Evolutionary conservation across 2,329 filamentous ascomycete species (phyloP).

Genomic region (Ophiostoma quercus): DNA sequence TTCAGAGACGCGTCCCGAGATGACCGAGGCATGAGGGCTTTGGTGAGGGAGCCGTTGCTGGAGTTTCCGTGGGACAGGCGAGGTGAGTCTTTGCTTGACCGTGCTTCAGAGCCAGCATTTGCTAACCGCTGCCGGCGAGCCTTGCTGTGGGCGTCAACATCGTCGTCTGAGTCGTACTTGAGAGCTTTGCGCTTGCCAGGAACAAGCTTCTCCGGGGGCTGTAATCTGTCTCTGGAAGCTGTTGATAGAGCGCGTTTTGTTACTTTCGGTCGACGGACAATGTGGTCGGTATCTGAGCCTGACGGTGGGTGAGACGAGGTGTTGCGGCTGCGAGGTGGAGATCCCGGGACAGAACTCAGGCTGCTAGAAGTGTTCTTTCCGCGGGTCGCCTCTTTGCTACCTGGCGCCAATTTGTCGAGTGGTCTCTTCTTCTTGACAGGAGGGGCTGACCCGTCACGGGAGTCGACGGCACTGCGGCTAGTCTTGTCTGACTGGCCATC

Average conservation of each 20-base stretch:
- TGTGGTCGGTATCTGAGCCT: constrained; percentile 53
- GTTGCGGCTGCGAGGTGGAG: constrained; percentile 43
- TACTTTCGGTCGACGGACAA: constrained; percentile 37
- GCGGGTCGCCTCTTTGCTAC: constrained; percentile 24
- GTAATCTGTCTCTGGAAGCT: constrained; percentile 42
- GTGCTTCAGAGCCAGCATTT: constrained; percentile 34
- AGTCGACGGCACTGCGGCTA: constrained; percentile 27
- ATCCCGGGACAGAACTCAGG: constrained; percentile 55
- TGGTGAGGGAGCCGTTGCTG: constrained; percentile 27
- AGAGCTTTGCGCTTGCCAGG: constrained; percentile 51
- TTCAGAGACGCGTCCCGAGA: constrained; percentile 36
- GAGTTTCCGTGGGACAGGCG: constrained; percentile 25
- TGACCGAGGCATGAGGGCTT: constrained; percentile 33
- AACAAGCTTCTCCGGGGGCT: constrained; percentile 43
- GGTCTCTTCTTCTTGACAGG: constrained; percentile 50
- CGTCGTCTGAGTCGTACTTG: constrained; percentile 54
- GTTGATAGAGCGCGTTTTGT: constrained; percentile 37
- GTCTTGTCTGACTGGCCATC: constrained; percentile 20
- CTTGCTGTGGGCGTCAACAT: constrained; percentile 51
- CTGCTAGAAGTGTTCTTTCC: constrained; percentile 52
- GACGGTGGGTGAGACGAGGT: constrained; percentile 40
- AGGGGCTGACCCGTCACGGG: constrained; percentile 32
- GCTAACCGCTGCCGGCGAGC: constrained; percentile 49
- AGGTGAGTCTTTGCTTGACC: constrained; percentile 21
- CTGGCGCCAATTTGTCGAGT: constrained; percentile 34